These are phyloP conservation scores for Roridomyces roridus DNA, from an alignment of 768 basidiomycete species.

Conservation along the genomic window DNA sequence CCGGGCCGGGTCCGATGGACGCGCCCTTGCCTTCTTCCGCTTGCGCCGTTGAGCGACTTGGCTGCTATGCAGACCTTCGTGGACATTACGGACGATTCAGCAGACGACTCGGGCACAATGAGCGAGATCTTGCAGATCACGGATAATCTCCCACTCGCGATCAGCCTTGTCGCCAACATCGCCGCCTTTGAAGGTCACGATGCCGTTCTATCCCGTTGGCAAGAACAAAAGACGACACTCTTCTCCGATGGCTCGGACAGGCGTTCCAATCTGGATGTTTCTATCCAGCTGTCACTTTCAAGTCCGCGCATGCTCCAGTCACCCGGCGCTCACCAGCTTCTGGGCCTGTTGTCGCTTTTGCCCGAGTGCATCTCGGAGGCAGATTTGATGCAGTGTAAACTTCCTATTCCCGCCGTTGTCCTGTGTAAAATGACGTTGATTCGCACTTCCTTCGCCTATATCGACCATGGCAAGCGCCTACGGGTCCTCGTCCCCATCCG, in stretches of 20 bases:
- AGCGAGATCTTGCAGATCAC: background rate
- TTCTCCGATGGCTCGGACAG: too few relatives aligned
- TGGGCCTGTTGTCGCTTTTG: constrained; percentile 4
- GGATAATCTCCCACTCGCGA: background rate
- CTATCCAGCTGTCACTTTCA: too few relatives aligned
- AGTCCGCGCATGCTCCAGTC: constrained; percentile 11
- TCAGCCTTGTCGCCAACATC: too few relatives aligned
- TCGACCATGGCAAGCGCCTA: background rate
- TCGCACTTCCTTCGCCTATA: constrained; percentile 8
- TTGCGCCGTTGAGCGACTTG: too few relatives aligned
- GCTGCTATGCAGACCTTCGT: too few relatives aligned
- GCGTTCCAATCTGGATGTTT: too few relatives aligned
- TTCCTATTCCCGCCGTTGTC: background rate
- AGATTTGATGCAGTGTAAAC: background rate
- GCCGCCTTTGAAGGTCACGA: too few relatives aligned
- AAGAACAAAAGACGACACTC: too few relatives aligned
- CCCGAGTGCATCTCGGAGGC: constrained; percentile 9
- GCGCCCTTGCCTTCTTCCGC: constrained; percentile 6
- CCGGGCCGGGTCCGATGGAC: constrained; percentile 6
- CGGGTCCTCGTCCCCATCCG: background rate
- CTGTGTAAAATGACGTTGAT: background rate
- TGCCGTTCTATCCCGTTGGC: too few relatives aligned
- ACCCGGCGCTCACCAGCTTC: background rate
- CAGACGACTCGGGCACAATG: background rate
- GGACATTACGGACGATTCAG: background rate